These are phyloP conservation scores for Histomonas meleagridis DNA, from an alignment of 208 protist species.

Conservation along the genomic window DNA sequence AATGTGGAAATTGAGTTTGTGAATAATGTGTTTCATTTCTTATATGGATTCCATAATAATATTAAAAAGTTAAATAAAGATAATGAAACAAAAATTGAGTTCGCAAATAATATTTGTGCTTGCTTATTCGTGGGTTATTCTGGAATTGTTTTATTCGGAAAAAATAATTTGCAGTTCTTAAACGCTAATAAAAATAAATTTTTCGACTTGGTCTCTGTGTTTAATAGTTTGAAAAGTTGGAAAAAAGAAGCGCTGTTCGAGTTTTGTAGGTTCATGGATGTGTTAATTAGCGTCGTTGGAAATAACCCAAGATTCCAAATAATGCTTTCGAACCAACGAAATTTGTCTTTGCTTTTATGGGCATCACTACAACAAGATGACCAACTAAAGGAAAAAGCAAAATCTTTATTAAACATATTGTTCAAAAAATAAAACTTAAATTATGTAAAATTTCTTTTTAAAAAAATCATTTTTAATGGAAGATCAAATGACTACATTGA, in stretches of 20 bases:
- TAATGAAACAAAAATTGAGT: no score
- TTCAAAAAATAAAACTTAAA: neutral
- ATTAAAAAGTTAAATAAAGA: no score
- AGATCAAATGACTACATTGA: no score
- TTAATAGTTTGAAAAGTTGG: neutral
- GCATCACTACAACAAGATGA: neutral
- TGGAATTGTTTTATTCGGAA: no score
- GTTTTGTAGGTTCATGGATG: neutral
- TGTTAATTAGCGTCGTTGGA: neutral
- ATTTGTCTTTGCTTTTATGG: neutral
- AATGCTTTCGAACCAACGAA: neutral
- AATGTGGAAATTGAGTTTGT: neutral
- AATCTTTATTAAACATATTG: neutral
- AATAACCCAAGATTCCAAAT: neutral
- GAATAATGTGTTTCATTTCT: neutral
- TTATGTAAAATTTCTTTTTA: neutral
- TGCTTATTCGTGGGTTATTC: no score
- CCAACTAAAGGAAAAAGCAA: neutral
- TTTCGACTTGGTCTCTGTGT: no score
- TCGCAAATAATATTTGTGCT: no score
- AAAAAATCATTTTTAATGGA: neutral
- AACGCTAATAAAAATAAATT: no score
- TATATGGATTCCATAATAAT: neutral
- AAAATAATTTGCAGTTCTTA: no score
- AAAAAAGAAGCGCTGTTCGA: neutral